These are phyloP conservation scores for Helminthosporium solani DNA, from an alignment of 2,329 filamentous ascomycete species.

Conservation along the genomic window DNA sequence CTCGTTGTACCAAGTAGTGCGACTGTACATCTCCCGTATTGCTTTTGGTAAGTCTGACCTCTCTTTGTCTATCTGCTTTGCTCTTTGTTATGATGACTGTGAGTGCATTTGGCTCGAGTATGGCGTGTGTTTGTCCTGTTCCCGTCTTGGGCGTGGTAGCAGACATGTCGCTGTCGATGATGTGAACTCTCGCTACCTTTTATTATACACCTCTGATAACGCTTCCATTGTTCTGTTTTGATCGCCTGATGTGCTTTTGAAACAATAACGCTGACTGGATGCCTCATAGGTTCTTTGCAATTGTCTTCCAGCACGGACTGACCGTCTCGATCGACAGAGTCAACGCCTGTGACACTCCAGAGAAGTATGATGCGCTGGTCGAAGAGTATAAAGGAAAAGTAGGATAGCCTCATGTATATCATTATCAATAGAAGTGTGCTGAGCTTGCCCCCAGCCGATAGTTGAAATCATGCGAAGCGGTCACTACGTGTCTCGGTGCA, in stretches of 20 bases:
- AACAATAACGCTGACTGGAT: conserved; percentile 35
- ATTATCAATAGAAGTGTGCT: conserved; percentile 41
- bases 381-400: conserved; percentile 85
- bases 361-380: conserved; percentile 78
- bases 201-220: conserved; percentile 79
- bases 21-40: conserved; percentile 7
- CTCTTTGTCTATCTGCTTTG: conserved; percentile 12
- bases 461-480: conserved; percentile 91
- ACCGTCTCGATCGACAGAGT: conserved; percentile 61
- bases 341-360: conserved; percentile 89
- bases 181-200: conserved; percentile 99
- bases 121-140: conserved; percentile 64
- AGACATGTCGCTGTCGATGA: conserved; percentile 77
- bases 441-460: conserved; percentile 63
- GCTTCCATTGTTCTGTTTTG: conserved; percentile 15
- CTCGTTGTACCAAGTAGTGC: no score
- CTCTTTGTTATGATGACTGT: conserved; percentile 82
- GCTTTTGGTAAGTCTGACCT: conserved; percentile 28
- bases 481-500: conserved; percentile 90
- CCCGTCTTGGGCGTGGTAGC: conserved; percentile 73
- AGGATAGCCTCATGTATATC: conserved; percentile 55
- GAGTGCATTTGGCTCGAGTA: conserved; percentile 99
- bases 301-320: conserved; percentile 17
- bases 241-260: conserved; percentile 17
- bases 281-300: conserved; percentile 27